These are phyloP conservation scores for Colletotrichum liaoningense DNA, from an alignment of 2,329 filamentous ascomycete species.

Conservation along the genomic window DNA sequence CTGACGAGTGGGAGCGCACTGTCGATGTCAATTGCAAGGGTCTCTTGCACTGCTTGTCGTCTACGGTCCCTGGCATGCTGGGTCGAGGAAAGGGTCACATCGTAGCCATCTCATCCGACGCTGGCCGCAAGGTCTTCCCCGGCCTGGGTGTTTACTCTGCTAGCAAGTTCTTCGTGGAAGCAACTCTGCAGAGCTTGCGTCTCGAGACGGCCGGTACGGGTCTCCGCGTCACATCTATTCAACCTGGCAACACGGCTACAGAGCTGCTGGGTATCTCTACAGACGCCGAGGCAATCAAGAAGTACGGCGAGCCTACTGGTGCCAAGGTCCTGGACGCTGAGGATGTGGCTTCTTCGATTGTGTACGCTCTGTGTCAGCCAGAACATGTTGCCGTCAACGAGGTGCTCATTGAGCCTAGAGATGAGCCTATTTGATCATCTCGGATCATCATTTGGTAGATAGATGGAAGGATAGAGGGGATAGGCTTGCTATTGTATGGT, in stretches of 20 bases:
- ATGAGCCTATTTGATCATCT: conserved; percentile 73
- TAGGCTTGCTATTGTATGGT: not conserved
- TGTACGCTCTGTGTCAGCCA: conserved; percentile 81
- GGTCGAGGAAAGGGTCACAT: conserved; percentile 77
- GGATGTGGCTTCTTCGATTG: conserved; percentile 78
- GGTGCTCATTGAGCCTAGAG: conserved; percentile 80
- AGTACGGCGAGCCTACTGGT: conserved; percentile 80
- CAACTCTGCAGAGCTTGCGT: conserved; percentile 79
- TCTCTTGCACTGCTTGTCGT: conserved; percentile 77
- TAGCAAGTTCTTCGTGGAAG: conserved; percentile 88
- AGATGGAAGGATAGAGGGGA: not conserved
- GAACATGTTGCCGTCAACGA: conserved; percentile 84
- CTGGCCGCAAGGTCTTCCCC: conserved; percentile 84
- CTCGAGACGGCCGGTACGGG: conserved; percentile 82
- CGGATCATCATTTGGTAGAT: not conserved
- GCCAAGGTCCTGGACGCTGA: conserved; percentile 80
- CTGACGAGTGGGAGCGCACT: conserved; percentile 82
- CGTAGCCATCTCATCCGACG: conserved; percentile 85
- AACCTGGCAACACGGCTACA: conserved; percentile 82
- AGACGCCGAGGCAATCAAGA: conserved; percentile 80
- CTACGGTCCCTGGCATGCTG: conserved; percentile 78
- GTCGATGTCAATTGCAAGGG: conserved; percentile 92
- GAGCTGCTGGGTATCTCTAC: conserved; percentile 81
- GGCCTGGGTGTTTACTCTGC: conserved; percentile 86
- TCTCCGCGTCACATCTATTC: conserved; percentile 78